Percentiles rank a stretch among this genome's conserved stretches.
Conservation (phyloP, 768 basidiomycete species). For the Asterophora lycoperdoides region DNA sequence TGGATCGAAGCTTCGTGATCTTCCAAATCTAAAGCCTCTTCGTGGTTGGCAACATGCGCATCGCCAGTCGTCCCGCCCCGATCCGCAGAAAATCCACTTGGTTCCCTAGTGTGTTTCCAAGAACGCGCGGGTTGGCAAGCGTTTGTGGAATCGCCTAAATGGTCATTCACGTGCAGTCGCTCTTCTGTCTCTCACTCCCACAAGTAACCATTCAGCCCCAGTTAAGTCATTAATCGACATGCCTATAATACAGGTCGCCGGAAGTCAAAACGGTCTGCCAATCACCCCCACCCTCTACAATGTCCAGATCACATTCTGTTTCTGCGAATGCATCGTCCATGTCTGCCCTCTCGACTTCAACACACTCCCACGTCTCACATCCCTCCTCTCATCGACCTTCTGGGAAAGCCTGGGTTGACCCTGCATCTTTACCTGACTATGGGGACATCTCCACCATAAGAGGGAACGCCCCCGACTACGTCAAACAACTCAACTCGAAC, state of each 20-base stretch:
- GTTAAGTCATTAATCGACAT: conserved; percentile 24
- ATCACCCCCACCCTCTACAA: conserved; percentile 20
- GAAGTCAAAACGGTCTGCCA: conserved; percentile 8
- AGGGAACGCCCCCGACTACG: conserved; percentile 59
- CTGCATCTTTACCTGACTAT: conserved; percentile 53
- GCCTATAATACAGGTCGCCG: conserved; percentile 17
- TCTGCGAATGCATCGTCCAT: conserved; percentile 25
- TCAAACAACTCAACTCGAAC: conserved; percentile 66
- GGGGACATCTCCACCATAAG: conserved; percentile 51
- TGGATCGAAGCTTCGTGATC: conserved; percentile 19
- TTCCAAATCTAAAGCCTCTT: conserved; percentile 23
- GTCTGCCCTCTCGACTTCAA: conserved; percentile 22
- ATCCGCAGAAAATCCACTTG: conserved; percentile 37
- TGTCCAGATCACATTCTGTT: conserved; percentile 27
- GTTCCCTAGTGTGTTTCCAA: conserved; percentile 23
- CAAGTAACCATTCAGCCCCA: conserved; percentile 21
- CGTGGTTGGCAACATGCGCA: conserved; percentile 27
- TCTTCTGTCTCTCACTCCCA: conserved; percentile 21
- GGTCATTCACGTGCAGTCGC: conserved; percentile 18
- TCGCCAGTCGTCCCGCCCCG: conserved; percentile 23
- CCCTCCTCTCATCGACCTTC: conserved; percentile 22
- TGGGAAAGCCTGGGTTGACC: conserved; percentile 59
- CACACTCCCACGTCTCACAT: conserved; percentile 21
- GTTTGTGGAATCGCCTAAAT: conserved; percentile 22
- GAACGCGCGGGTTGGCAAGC: conserved; percentile 19